phyloP scores from a whole-genome alignment of 139 green algal species.

The Micractinium conductrix region DNA sequence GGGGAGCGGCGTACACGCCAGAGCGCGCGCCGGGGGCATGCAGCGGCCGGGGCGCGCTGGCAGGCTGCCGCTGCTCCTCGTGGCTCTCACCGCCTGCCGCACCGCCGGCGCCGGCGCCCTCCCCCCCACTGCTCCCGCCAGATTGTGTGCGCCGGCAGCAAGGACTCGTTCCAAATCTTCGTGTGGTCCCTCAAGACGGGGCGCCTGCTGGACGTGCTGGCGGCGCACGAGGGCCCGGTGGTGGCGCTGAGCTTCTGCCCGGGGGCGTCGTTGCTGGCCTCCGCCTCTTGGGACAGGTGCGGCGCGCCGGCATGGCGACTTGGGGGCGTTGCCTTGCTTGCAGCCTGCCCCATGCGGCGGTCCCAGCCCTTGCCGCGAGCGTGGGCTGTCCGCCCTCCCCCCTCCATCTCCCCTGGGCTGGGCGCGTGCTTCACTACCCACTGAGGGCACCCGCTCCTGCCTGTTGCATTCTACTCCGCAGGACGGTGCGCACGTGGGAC shows the following conservation, averaged over 20 bases:
- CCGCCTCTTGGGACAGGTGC: slow-evolving; percentile 91
- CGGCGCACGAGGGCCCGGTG: slow-evolving; percentile 93
- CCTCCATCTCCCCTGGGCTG: too few relatives aligned
- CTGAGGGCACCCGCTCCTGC: too few relatives aligned
- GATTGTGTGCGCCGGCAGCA: slow-evolving; percentile 84
- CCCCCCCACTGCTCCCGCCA: slow-evolving; percentile 3
- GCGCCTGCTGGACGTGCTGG: slow-evolving; percentile 91
- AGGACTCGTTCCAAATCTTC: slow-evolving; percentile 93
- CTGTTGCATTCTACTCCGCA: too few relatives aligned
- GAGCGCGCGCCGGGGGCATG: too few relatives aligned
- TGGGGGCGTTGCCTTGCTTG: not conserved
- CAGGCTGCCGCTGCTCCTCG: too few relatives aligned
- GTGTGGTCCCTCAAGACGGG: slow-evolving; percentile 96
- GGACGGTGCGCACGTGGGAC: slow-evolving; percentile 86
- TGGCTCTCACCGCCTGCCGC: too few relatives aligned
- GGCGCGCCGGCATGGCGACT: not conserved
- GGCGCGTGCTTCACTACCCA: too few relatives aligned
- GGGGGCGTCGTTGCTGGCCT: slow-evolving; percentile 73
- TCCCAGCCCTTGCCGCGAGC: not conserved
- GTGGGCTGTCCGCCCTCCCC: too few relatives aligned
- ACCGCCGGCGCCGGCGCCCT: too few relatives aligned
- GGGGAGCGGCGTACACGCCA: not conserved
- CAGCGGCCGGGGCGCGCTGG: too few relatives aligned
- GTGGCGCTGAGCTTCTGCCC: slow-evolving; percentile 85
- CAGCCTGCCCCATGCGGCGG: not conserved